Percentiles rank a stretch among this genome's conserved stretches.
phyloP scores from a whole-genome alignment of 345 rosid genomes.

The Eucalyptus pumila region DNA sequence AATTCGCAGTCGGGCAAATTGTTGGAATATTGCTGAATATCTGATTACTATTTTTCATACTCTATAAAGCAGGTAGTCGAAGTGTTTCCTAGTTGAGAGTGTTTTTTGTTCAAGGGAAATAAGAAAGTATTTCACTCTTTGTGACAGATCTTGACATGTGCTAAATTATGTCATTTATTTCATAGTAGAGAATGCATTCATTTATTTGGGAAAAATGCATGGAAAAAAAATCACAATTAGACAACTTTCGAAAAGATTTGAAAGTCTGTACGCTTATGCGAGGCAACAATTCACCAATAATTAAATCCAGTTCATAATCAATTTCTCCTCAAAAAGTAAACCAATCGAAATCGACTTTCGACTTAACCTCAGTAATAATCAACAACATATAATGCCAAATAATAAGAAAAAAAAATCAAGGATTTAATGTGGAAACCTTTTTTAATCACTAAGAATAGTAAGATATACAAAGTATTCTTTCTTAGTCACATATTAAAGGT shows the following conservation, averaged over 20 bases:
- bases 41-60: background rate
- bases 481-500: rapidly evolving
- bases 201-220: background rate
- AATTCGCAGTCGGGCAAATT: background rate
- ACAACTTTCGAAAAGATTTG: background rate
- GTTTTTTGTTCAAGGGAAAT: background rate
- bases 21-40: background rate
- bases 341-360: rapidly evolving
- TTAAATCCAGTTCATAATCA: too few relatives aligned
- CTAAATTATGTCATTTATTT: too few relatives aligned
- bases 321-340: too few relatives aligned
- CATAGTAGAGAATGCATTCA: background rate
- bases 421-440: too few relatives aligned
- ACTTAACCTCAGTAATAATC: too few relatives aligned
- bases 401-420: rapidly evolving
- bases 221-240: too few relatives aligned
- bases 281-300: too few relatives aligned
- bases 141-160: background rate
- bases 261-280: background rate
- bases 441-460: too few relatives aligned
- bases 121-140: background rate
- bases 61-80: background rate
- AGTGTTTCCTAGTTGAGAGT: background rate
- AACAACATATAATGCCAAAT: too few relatives aligned
- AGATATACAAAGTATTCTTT: rapidly evolving